phyloP scores from a whole-genome alignment of 2,329 filamentous ascomycete genomes.

The Botrytis deweyae region DNA sequence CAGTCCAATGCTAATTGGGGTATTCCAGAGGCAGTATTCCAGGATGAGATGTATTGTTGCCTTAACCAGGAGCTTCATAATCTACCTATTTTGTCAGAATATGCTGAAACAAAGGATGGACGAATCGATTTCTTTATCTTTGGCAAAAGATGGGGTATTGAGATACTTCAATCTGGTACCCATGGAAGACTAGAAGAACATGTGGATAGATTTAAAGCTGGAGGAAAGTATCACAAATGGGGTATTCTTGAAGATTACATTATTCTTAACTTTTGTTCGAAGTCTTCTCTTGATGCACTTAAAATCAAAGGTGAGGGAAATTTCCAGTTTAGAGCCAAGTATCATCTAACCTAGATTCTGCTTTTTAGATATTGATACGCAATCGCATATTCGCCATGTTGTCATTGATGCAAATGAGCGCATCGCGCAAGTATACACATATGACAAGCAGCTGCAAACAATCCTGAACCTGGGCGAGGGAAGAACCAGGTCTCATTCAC shows the following conservation, averaged over 20 bases:
- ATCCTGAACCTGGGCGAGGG: slow-evolving; percentile 5
- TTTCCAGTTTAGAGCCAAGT: not conserved
- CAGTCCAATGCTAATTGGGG: not conserved
- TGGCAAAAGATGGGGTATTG: not conserved
- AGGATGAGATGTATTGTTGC: slow-evolving; percentile 11
- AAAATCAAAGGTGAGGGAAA: not conserved
- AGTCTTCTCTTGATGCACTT: not conserved
- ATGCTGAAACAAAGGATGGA: slow-evolving; percentile 2
- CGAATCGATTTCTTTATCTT: slow-evolving; percentile 11
- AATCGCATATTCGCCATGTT: not conserved
- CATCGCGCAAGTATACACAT: slow-evolving; percentile 4
- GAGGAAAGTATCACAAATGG: not conserved
- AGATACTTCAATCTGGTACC: not conserved
- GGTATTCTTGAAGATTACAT: not conserved
- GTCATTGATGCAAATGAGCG: not conserved
- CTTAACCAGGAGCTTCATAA: not conserved
- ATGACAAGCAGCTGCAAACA: slow-evolving; percentile 2
- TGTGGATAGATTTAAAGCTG: not conserved
- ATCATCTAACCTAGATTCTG: not conserved
- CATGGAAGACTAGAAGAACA: not conserved
- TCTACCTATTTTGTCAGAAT: slow-evolving; percentile 1
- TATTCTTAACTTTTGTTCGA: slow-evolving; percentile 11
- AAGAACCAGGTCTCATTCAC: not conserved
- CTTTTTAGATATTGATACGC: not conserved
- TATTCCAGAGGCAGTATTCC: not conserved